Percentiles rank a stretch among this genome's conserved stretches.
phyloP scores from a whole-genome alignment of 116 monocot species.

The Thalassia testudinum region DNA sequence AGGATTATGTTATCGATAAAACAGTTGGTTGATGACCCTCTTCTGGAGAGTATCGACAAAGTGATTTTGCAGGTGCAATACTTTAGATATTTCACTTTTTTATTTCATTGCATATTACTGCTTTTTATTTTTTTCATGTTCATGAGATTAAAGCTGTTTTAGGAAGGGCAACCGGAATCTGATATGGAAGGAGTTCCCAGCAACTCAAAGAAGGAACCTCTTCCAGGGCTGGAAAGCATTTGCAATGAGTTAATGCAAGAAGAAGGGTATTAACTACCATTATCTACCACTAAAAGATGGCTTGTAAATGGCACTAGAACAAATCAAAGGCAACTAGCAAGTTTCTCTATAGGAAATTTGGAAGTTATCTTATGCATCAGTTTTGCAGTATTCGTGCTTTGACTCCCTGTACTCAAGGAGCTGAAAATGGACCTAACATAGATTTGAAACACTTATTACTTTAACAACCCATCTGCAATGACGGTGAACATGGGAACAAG shows the following conservation, averaged over 20 bases:
- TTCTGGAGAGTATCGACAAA: conserved; percentile 79
- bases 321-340: no score
- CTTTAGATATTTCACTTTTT: not conserved
- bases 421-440: no score
- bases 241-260: conserved; percentile 74
- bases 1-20: conserved; percentile 77
- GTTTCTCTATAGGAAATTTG: no score
- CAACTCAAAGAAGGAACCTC: conserved; percentile 33
- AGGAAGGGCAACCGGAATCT: conserved; percentile 32
- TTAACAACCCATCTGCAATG: no score
- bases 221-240: conserved; percentile 79
- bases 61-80: conserved; percentile 78
- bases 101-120: not conserved
- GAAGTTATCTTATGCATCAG: no score
- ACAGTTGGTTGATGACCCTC: conserved; percentile 87
- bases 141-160: not conserved
- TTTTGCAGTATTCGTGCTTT: no score
- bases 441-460: no score
- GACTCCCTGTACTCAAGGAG: no score
- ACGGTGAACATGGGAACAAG: no score
- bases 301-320: no score
- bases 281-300: no score
- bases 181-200: conserved; percentile 11
- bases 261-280: conserved; percentile 83
- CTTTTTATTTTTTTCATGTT: not conserved